Percentiles rank a stretch among this genome's conserved stretches.
These are phyloP conservation scores for Saccharomyces hybrid DNA, from an alignment of 1,139 yeast species.

Conservation along the genomic window DNA sequence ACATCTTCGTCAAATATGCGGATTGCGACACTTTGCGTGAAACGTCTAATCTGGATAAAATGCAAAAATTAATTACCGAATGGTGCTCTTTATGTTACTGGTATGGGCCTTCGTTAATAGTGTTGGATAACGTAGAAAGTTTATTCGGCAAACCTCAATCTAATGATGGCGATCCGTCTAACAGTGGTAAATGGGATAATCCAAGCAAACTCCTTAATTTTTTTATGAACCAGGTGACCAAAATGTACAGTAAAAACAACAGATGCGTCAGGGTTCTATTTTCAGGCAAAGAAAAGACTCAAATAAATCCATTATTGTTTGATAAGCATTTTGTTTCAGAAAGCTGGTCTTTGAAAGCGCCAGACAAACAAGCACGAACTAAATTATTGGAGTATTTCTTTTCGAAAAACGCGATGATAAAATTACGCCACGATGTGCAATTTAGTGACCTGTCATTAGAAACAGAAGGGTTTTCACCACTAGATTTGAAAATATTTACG, in stretches of 20 bases:
- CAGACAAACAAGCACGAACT: constrained; percentile 57
- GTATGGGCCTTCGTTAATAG: constrained; percentile 69
- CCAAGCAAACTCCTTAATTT: neutral
- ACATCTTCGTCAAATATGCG: constrained; percentile 40
- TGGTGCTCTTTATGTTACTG: constrained; percentile 61
- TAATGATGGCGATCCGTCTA: constrained; percentile 13
- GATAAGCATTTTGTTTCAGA: constrained; percentile 69
- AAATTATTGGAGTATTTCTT: constrained; percentile 46
- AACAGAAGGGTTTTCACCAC: constrained; percentile 86
- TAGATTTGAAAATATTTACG: constrained; percentile 63
- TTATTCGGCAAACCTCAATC: constrained; percentile 41
- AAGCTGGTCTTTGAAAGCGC: constrained; percentile 55
- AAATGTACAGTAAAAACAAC: constrained; percentile 37
- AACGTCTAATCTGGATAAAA: constrained; percentile 33
- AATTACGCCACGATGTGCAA: constrained; percentile 39
- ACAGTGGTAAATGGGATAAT: constrained; percentile 28
- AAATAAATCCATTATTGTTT: constrained; percentile 53
- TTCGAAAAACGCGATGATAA: constrained; percentile 30
- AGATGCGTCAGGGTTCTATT: constrained; percentile 20
- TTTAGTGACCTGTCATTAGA: constrained; percentile 63
- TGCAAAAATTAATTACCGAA: constrained; percentile 44
- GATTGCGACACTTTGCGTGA: constrained; percentile 40
- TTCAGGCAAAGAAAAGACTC: constrained; percentile 57
- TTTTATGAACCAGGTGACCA: constrained; percentile 35
- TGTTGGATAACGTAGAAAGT: constrained; percentile 77